Evolutionary conservation across 345 rosid species (phyloP), one percentile per base, ranked within the genome.

Genomic region (Aegle marmelos): DNA sequence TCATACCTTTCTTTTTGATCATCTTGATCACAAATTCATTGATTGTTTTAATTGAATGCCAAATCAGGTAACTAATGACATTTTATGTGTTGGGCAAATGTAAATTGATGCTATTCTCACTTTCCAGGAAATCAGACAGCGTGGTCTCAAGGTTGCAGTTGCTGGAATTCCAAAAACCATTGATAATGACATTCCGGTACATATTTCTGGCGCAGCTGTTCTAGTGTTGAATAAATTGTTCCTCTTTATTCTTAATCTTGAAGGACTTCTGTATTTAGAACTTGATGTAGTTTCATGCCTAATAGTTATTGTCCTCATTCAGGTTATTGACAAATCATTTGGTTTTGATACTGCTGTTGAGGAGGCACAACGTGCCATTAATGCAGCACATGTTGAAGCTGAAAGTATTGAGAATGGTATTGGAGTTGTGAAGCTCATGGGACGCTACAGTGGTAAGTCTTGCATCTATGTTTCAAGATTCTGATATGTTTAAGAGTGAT

Each of bases 341-440:
- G 98, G 97, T 78, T 94, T 94, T 80, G 97, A 94, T 83, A 88
- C 95, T 86, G 93, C 97, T 53, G 97, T 94, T 71, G 98, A 94
- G 82, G 98, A 94, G 83, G 97, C 98, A 79, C 98, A 94, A 77
- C 96, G 98, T 73, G 94, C 97, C 73, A 94, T 92, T 67, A 91
- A 88, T 79, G 96, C 98, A 53, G 98, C 98, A 13, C 98, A 92
- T 80, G 96, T 94, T 66, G 98, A 94, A 85, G 91, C 98, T 65
- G 85, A 77, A 83, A 94, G 97, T 81, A 72, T 68, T 45, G 93
- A 88, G 80, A 90, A 94, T 58, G 96, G 97, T 10, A 89, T 94
- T 6, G 98, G 98, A 62, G 79, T 94, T 74, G 98, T 92, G 83
- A 94, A 92, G 90, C 88, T 94, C 66, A 94, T 94, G 94, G 98